Evolutionary conservation across 495 filamentous ascomycete genomes (phyloP), one percentile per base, ranked within the genome.

Genomic region (Penicillium flavigenum): DNA sequence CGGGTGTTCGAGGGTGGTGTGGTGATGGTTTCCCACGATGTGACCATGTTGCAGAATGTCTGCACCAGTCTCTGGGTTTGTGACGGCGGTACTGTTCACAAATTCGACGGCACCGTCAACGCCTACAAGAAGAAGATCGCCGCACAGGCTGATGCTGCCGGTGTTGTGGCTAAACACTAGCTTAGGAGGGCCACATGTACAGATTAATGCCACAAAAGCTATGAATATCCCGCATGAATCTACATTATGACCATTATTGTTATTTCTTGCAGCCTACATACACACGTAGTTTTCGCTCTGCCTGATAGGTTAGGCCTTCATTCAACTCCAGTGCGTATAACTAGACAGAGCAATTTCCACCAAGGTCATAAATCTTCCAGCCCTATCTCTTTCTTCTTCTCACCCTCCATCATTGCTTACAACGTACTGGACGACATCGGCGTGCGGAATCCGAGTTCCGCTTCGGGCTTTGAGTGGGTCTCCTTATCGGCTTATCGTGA

Each of bases 1-100:
- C 80, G 83, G 62, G 83, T 86, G 57, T 99, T 98, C 73, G 81
- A 95, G 73, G 94, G 94, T 43, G 94, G 94, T 61, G 92, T 98
- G 60, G 78, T 99, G 51, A 98, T 99, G 92, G 94, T 99, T 41
- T 94, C 89, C 56, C 94, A 99, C 85, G 94, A 99, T 71, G 95
- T 99, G 36, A 98, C 95, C 0, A 98, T 98, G 93, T 72, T 98
- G 67, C 91, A 94, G 78, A 96, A 87, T 57, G 94, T 99, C 17
- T 99, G 94, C 71, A 91, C 78, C 31, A 92, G 84, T 66, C 75
- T 99, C 63, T 99, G 94, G 94, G 93, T 99, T 54, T 99, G 94
- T 66, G 94, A 99, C 71, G 78, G 86, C 59, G 95, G 94, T 16
- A 94, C 87, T 5, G 91, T 99, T n/a, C 90, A 94, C 82, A 90